Evolutionary conservation across 805 yeast species (phyloP).

Genomic region (Priceomyces carsonii): DNA sequence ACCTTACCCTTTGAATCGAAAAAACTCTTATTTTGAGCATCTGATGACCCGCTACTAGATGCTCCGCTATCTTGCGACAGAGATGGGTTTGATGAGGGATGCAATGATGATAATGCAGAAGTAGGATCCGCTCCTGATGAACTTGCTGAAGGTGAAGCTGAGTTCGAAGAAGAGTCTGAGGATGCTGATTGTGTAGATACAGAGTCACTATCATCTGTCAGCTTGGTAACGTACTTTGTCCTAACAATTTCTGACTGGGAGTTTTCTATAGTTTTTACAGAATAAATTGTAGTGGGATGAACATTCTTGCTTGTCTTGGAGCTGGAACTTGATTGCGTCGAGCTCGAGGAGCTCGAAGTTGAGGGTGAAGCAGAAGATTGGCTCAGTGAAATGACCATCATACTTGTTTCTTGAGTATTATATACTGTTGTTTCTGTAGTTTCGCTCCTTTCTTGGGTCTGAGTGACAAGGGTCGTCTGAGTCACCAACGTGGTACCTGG

Average conservation of each 20-base stretch:
- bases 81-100: constrained; percentile 10
- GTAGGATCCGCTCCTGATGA: constrained; percentile 4
- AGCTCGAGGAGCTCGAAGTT: constrained; percentile 7
- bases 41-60: neutral
- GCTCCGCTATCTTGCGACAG: constrained; percentile 1
- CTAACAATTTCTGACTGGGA: constrained; percentile 8
- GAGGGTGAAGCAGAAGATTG: constrained; percentile 16
- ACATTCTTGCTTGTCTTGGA: constrained; percentile 11
- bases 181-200: constrained; percentile 4
- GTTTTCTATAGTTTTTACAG: constrained; percentile 17
- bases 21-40: constrained; percentile 39
- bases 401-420: no score
- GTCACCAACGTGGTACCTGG: constrained; percentile 8
- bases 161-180: constrained; percentile 2
- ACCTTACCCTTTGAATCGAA: constrained; percentile 74
- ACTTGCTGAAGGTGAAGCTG: constrained; percentile 4
- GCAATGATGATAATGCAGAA: neutral
- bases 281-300: constrained; percentile 15
- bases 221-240: constrained; percentile 17
- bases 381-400: no score
- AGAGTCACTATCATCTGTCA: constrained; percentile 6
- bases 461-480: constrained; percentile 15
- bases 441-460: constrained; percentile 9
- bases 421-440: constrained; percentile 5
- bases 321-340: neutral